Evolutionary conservation across 1,284 basidiomycete genomes (phyloP), one percentile per base, ranked within the genome.

Genomic region (Ceratobasidium sp.): DNA sequence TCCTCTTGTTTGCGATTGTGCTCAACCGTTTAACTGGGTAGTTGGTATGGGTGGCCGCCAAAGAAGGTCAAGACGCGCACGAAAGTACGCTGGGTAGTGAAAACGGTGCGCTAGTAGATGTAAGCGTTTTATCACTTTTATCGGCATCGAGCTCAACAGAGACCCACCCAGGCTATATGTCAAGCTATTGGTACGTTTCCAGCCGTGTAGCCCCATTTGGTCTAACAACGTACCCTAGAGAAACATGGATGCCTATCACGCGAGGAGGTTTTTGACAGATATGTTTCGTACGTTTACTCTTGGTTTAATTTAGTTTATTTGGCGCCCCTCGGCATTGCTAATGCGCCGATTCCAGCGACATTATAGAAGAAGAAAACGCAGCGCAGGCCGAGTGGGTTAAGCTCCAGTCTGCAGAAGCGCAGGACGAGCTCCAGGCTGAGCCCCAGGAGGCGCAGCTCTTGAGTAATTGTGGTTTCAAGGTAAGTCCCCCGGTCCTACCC

Each of bases 31-130:
- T 5, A 39, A 39, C 19, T 22, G 19, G 3, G 19, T 22, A 59
- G 56, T 37, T 59, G 16, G 31, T 59, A 11, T 59, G 56, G 56
- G 31, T 29, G 31, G 56, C 56, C 5, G 56, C 56, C 22, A 59
- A 39, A 22, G 56, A 59, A 39, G 7, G 14, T 39, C 56, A 59
- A 59, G 39, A 19, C 4, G 56, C 56, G n/a, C n/a, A 39, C 22
- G 56, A 59, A 39, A 16, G 56, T 19, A n/a, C 13, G 14, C 5
- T 22, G 56, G 34, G 34, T 2, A 14, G 56, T 5, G 13, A 34
- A 14, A 22, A 22, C 22, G 56, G 56, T 31, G 19, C 56, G 19
- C 34, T 59, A 34, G 34, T 34, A n/a, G 19, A 16, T 22, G 56
- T 59, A 22, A 37, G 56, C 34, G 56, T 22, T 5, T 13, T 29